These are phyloP conservation scores for Blakeslea trispora DNA, from an alignment of 371 early-diverging fungal genomes.

Conservation along the genomic window DNA sequence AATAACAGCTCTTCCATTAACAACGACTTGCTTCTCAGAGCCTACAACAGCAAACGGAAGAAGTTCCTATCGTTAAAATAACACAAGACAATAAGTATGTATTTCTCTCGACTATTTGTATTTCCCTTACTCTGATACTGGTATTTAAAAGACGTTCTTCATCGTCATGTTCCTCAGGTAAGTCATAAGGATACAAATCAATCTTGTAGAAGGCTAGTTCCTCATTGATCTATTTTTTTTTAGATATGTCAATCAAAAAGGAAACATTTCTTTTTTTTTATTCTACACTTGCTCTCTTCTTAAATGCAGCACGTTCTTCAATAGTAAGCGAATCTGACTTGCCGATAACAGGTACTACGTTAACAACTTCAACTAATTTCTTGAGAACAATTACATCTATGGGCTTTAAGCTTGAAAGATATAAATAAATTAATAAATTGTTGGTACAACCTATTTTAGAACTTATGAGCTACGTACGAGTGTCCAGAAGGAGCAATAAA, in stretches of 20 bases:
- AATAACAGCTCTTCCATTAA: constrained; percentile 78
- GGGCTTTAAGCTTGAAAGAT: constrained; percentile 65
- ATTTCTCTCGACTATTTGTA: not conserved
- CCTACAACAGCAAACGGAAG: constrained; percentile 88
- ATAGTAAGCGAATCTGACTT: constrained; percentile 85
- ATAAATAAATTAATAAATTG: constrained; percentile 10
- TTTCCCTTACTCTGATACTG: constrained; percentile 63
- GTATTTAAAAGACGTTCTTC: constrained; percentile 73
- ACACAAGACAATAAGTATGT: not conserved
- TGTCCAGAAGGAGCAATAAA: constrained; percentile 78
- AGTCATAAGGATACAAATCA: constrained; percentile 84
- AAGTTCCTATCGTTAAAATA: constrained; percentile 49
- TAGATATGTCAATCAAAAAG: constrained; percentile 3
- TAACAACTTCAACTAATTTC: constrained; percentile 69
- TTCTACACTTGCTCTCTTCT: constrained; percentile 58
- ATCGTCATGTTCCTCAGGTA: constrained; percentile 75
- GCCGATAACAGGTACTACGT: constrained; percentile 89
- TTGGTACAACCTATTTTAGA: constrained; percentile 1
- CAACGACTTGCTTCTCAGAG: constrained; percentile 77
- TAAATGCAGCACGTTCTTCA: constrained; percentile 74
- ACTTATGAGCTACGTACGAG: constrained; percentile 58
- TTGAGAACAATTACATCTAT: constrained; percentile 78
- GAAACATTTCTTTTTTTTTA: not conserved
- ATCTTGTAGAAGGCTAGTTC: constrained; percentile 93
- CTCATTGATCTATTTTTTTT: constrained; percentile 66